These are phyloP conservation scores for Middelhovenomyces tepae DNA, from an alignment of 805 yeast species.

Conservation along the genomic window DNA sequence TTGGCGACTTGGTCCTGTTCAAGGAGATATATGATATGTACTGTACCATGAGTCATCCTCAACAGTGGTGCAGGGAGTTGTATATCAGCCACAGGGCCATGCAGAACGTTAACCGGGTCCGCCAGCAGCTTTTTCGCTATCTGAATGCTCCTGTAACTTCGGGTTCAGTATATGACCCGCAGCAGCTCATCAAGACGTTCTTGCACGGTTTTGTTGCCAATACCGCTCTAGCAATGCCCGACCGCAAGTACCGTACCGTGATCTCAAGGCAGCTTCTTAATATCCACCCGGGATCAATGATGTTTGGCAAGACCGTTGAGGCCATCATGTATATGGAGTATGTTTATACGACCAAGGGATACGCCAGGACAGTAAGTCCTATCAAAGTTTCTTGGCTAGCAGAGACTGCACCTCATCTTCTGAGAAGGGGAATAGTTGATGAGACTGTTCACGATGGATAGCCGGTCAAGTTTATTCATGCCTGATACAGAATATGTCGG, in stretches of 20 bases:
- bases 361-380: conserved; percentile 81
- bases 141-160: conserved; percentile 31
- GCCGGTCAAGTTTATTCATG: no score
- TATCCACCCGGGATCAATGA: conserved; percentile 81
- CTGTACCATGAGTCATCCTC: conserved; percentile 35
- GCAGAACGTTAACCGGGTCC: conserved; percentile 63
- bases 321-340: conserved; percentile 93
- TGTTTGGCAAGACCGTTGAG: conserved; percentile 74
- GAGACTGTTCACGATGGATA: no score
- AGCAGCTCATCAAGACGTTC: conserved; percentile 65
- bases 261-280: conserved; percentile 70
- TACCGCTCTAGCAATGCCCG: conserved; percentile 92
- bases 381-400: conserved; percentile 80
- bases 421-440: conserved; percentile 36
- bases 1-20: conserved; percentile 78
- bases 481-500: no score
- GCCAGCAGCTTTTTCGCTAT: conserved; percentile 66
- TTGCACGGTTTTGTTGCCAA: conserved; percentile 76
- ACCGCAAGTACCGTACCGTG: conserved; percentile 82
- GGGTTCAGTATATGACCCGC: conserved; percentile 40
- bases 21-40: conserved; percentile 66
- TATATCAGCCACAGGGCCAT: conserved; percentile 73
- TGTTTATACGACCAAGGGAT: conserved; percentile 87
- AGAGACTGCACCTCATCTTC: conserved; percentile 61
- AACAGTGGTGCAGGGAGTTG: conserved; percentile 76